Evolutionary conservation across 2,329 filamentous ascomycete genomes (phyloP), one percentile per base, ranked within the genome.

Genomic region (Trichoderma oligosporum): DNA sequence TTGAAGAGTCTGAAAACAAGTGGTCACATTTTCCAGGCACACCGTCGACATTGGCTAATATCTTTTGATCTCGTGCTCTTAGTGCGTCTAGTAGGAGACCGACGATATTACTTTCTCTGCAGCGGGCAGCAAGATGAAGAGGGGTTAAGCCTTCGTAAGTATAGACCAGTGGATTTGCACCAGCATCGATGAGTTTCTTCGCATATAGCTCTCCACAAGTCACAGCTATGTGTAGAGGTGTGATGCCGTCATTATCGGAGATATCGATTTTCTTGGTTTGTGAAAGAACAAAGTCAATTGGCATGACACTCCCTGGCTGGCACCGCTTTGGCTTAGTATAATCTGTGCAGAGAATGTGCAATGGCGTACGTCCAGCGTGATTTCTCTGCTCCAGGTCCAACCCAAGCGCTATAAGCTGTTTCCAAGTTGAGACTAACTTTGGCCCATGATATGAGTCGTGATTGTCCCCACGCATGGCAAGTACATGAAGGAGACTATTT

Each of bases 71-170:
- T 8, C 16, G 14, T 7, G 12, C 36, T 16, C 5, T 57, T 41
- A 58, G 16, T 7, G 29, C 56, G 4, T 56, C 60, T 0, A 70
- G 47, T 1, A 71, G 35, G 4, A 71, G 7, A 1, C 68, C 70
- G 2, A 74, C 54, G 7, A 68, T 66, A 49, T 74, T 73, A 46
- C 51, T 59, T 45, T 71, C 60, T 14, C 69, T 57, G 7, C 60
- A 56, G 24, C 67, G 65, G 8, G 71, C 67, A 1, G 73, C 74
- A 29, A 77, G 57, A 47, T 77, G 75, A 4, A 78, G 63, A 8
- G 69, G 60, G 1, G 66, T 75, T 39, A 70, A 62, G 0, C 70
- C 70, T 12, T 73, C 67, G 6, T 65, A n/a, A 1, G 72, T 75
- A 1, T 51, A 25, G 9, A 63, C 62, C 4, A 45, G 57, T 4